These are phyloP conservation scores for Penicillium sp. DNA, from an alignment of 2,329 filamentous ascomycete species.

Conservation along the genomic window DNA sequence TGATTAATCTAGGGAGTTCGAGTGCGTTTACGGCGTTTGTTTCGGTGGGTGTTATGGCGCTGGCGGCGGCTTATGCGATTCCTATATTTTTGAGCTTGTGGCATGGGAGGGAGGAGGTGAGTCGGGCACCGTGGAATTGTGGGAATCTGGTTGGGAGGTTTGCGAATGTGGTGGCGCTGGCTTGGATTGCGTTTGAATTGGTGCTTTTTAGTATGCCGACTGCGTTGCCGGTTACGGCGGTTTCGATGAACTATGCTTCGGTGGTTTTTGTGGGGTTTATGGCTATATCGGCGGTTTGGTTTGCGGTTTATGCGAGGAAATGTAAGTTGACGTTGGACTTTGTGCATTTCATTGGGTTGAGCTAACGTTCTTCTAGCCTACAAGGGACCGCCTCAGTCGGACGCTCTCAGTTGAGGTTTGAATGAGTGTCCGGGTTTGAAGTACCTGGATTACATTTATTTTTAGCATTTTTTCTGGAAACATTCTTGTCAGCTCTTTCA, in stretches of 20 bases:
- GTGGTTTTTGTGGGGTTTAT: conserved; percentile 61
- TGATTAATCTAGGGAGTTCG: conserved; percentile 51
- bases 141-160: conserved; percentile 45
- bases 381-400: conserved; percentile 37
- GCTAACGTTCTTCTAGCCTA: conserved; percentile 25
- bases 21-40: conserved; percentile 54
- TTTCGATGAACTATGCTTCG: conserved; percentile 60
- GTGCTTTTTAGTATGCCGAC: conserved; percentile 58
- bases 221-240: conserved; percentile 54
- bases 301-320: conserved; percentile 53
- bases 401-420: conserved; percentile 14
- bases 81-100: conserved; percentile 57
- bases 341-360: not conserved
- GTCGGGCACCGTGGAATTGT: conserved; percentile 52
- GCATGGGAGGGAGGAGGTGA: conserved; percentile 50
- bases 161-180: conserved; percentile 51
- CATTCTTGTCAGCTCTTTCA: no score
- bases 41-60: conserved; percentile 58
- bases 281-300: conserved; percentile 54
- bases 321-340: conserved; percentile 38
- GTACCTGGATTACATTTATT: no score
- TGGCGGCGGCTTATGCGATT: conserved; percentile 59
- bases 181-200: conserved; percentile 56
- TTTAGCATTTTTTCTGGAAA: no score
- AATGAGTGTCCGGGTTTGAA: no score